Evolutionary conservation across 495 filamentous ascomycete species (phyloP), one percentile per base, ranked within the genome.

Genomic region (Penicillium lividum): DNA sequence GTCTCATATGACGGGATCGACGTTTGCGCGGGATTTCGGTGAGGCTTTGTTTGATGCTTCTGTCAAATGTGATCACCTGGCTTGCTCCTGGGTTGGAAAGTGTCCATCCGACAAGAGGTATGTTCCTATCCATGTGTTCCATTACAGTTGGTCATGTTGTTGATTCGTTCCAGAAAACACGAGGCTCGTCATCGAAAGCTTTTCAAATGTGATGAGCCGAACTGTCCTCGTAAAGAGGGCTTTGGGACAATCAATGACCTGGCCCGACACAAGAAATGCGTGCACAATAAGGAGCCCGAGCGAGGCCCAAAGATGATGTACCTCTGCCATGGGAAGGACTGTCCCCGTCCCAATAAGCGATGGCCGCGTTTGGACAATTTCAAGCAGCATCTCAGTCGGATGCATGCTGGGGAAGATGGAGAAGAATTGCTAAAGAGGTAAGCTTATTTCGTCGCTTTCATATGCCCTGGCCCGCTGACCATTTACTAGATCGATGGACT

Each of bases 291-390:
- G 57, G 73, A 79, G 65, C 84, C 78, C 48, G 73, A 68, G 73
- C 80, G 80, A 13, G 76, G 72, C 9, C 71, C 74, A 44, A 80
- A 80, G 33, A 83, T 86, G 62, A 81, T 80, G 16, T 97, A 84
- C 59, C 81, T 82, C 59, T 97, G 92, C 65, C 75, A 77, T 54
- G 79, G 88, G 6, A 79, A 72, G 46, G 68, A 75, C 51, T 96
- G 93, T 63, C 78, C 77, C 29, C 84, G 81, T 22, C 86, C 83
- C 53, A 75, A 80, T 16, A 97, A 97, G 73, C 77, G 81, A 44
- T 97, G 93, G 90, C 92, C 90, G 9, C 84, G 94, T 7, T 71
- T 89, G 51, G 94, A 98, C 70, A 98, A 98, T 62, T 98, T 97
- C 72, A 86, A 86, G 65, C 86, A 89, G 55, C 94, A 98, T 64